Conservation (phyloP, 139 green algal species). For the Micractinium sp. region DNA sequence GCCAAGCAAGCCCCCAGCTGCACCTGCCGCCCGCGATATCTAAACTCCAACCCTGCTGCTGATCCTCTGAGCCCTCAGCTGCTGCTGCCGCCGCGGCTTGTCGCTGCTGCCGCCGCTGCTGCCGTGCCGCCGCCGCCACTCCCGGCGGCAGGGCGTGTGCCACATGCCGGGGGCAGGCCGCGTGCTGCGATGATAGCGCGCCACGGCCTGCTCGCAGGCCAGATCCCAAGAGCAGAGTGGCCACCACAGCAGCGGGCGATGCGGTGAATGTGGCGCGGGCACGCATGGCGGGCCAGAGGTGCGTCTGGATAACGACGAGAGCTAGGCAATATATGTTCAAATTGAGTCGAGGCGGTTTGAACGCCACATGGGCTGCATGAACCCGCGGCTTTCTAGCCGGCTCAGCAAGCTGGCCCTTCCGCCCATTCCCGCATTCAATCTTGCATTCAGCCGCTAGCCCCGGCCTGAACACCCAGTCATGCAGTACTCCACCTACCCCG, state of each 20-base stretch:
- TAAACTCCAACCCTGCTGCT: conserved; percentile 5
- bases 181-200: not conserved
- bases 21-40: conserved; percentile 11
- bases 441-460: too few species aligned
- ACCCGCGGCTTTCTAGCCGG: too few species aligned
- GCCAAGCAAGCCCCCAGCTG: not conserved
- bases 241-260: not conserved
- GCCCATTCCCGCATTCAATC: too few species aligned
- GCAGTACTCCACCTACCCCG: not conserved
- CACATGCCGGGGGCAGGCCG: not conserved
- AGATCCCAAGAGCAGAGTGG: too few species aligned
- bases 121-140: not conserved
- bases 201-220: not conserved
- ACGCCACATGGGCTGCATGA: not conserved
- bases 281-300: not conserved
- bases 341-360: not conserved
- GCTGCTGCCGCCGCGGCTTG: not conserved
- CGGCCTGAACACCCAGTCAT: not conserved
- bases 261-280: not conserved
- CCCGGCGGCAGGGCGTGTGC: not conserved
- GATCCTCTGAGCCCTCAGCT: not conserved
- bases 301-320: not conserved
- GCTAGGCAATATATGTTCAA: too few species aligned
- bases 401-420: too few species aligned
- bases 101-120: conserved; percentile 8